Conservation (phyloP, 805 yeast species). For the Hanseniaspora vineae region DNA sequence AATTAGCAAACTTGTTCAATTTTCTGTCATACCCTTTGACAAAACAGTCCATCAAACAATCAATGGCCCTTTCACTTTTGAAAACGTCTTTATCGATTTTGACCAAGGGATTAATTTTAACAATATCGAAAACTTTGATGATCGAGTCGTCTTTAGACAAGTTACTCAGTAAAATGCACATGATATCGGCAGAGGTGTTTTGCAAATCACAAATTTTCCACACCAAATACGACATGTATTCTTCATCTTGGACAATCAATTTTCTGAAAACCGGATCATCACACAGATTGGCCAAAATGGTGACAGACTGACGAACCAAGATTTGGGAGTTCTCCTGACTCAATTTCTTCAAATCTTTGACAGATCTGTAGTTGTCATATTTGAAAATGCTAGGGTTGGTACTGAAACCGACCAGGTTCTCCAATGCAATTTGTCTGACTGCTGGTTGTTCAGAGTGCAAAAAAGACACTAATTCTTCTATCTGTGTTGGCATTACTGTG, state of each 20-base stretch:
- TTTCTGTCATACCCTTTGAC: conserved; percentile 70
- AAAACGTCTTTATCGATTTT: conserved; percentile 35
- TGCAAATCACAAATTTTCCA: conserved; percentile 38
- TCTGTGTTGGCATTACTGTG: conserved; percentile 41
- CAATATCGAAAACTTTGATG: conserved; percentile 34
- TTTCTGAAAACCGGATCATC: conserved; percentile 54
- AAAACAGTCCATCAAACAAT: conserved; percentile 77
- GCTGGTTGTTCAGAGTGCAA: conserved; percentile 72
- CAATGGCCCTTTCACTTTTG: conserved; percentile 48
- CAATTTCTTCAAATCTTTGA: conserved; percentile 55
- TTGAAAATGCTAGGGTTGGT: conserved; percentile 62
- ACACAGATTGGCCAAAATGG: conserved; percentile 74
- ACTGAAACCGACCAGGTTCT: conserved; percentile 70
- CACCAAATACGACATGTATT: conserved; percentile 37
- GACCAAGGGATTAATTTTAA: conserved; percentile 18
- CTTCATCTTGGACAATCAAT: conserved; percentile 50
- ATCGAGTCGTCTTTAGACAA: conserved; percentile 67
- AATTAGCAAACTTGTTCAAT: conserved; percentile 60
- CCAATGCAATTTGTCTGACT: conserved; percentile 73
- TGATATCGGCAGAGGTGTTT: conserved; percentile 64
- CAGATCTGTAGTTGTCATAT: conserved; percentile 55
- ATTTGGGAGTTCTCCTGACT: conserved; percentile 41
- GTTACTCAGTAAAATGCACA: conserved; percentile 75
- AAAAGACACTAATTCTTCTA: conserved; percentile 59
- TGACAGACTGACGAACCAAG: conserved; percentile 52